Evolutionary conservation across 1,139 yeast genomes (phyloP).

Genomic region (Suhomyces yuchorum): DNA sequence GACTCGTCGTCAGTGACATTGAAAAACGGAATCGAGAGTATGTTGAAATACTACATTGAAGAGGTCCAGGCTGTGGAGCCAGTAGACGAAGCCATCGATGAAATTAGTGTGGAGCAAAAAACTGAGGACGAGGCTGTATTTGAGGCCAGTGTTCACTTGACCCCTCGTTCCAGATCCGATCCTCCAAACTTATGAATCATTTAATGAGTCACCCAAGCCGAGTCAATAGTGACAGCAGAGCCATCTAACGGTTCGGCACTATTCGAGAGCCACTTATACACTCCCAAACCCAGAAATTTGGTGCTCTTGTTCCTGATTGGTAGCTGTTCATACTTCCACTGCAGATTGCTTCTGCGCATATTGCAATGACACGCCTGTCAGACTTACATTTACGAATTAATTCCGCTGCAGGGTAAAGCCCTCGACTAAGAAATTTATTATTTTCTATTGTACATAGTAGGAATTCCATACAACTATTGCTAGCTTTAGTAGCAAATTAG

Average conservation of each 20-base stretch:
- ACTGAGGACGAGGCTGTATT: slow-evolving; percentile 17
- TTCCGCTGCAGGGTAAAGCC: neutral
- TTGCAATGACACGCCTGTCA: neutral
- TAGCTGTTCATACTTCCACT: neutral
- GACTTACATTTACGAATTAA: neutral
- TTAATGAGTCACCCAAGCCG: neutral
- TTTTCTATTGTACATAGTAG: neutral
- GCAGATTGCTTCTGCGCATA: neutral
- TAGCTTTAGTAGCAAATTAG: neutral
- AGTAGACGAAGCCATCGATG: slow-evolving; percentile 50
- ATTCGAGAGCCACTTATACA: neutral
- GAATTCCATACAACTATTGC: neutral
- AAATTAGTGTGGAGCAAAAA: slow-evolving; percentile 33
- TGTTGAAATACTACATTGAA: slow-evolving; percentile 79
- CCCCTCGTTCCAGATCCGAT: slow-evolving; percentile 38
- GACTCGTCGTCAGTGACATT: slow-evolving; percentile 75
- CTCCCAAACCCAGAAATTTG: neutral
- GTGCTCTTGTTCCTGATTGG: neutral
- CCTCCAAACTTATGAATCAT: slow-evolving; percentile 39
- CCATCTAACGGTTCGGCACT: neutral
- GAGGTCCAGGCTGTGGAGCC: slow-evolving; percentile 73
- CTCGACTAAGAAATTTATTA: neutral
- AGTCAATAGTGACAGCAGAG: neutral
- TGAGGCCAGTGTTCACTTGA: slow-evolving; percentile 24
- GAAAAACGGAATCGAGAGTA: slow-evolving; percentile 78